These are phyloP conservation scores for Puccinia novopanici DNA, from an alignment of 1,284 basidiomycete species.

Conservation along the genomic window DNA sequence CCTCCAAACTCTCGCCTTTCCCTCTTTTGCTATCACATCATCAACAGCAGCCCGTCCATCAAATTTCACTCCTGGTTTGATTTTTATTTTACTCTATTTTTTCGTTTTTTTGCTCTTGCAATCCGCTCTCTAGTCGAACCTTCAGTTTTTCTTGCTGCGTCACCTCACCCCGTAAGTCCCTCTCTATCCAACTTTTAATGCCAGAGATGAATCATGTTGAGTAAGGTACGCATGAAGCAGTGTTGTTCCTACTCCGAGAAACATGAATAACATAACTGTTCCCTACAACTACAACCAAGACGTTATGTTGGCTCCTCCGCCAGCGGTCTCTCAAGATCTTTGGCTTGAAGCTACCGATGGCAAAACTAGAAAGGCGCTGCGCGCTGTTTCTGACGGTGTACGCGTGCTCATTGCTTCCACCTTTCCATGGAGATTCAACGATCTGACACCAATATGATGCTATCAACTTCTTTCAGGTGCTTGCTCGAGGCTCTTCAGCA, in stretches of 20 bases:
- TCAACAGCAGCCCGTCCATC: neutral
- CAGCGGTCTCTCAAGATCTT: conserved; percentile 38
- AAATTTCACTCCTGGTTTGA: too few species aligned
- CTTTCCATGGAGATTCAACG: neutral
- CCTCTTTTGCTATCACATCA: neutral
- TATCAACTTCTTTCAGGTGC: neutral
- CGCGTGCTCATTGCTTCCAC: neutral
- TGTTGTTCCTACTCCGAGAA: neutral
- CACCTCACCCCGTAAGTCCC: neutral
- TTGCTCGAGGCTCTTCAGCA: conserved; percentile 24
- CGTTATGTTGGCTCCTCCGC: neutral
- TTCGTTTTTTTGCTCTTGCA: neutral
- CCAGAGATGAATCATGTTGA: neutral
- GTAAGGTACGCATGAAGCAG: too few species aligned
- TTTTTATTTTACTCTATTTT: neutral
- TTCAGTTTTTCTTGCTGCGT: conserved; percentile 2
- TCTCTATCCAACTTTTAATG: neutral
- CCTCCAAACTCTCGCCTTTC: neutral
- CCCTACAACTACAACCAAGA: conserved; percentile 16
- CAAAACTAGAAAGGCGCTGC: conserved; percentile 35
- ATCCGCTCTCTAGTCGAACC: neutral
- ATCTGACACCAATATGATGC: neutral
- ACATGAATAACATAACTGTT: neutral
- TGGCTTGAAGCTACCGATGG: conserved; percentile 39
- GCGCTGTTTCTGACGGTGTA: conserved; percentile 44